Evolutionary conservation across 1,284 basidiomycete species (phyloP), one percentile per base, ranked within the genome.

Genomic region (Marasmius sp.): DNA sequence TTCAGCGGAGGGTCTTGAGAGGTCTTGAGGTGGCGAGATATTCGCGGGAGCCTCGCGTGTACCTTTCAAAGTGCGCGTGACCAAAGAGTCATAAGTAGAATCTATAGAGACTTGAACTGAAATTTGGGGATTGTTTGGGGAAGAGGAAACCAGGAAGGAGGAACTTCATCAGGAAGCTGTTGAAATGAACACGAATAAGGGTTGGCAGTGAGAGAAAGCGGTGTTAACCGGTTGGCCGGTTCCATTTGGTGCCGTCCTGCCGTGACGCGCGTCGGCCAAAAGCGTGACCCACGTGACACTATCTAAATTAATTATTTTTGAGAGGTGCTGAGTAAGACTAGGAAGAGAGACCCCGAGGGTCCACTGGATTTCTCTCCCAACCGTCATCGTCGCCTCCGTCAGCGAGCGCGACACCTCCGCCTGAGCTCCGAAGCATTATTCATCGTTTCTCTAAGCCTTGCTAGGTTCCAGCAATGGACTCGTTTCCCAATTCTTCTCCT

Each of bases 401-500:
- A 20, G 52, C 52, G 52, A 54, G 52, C 52, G 20, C 52, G 52
- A 36, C 20, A 11, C 14, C 38, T 12, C 52, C 38, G 52, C 36
- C 52, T 16, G 52, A 54, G 34, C 36, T 37, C 27, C 34, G 12
- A 7, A 54, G 34, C 11, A 34, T 34, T 38, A 34, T 37, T 47
- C 39, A 63, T 52, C 38, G 53, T 58, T 50, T 34, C 58, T 58
- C 50, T 58, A 49, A 49, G 45, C 36, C 43, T 57, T 47, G 51
- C 49, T 50, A 62, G 55, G 56, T 62, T 60, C 59, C 52, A 60
- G 61, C 60, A 67, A 81, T 82, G 81, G 78, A 81, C 41, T 57
- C 77, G 27, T 80, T 72, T 65, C 68, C 76, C 61, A 74, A 79
- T 65, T 68, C 72, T 36, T 68, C 78, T 56, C 79, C 84, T 27